phyloP scores from a whole-genome alignment of 164 flowering plant species.

The Kalanchoe fedtschenkoi region DNA sequence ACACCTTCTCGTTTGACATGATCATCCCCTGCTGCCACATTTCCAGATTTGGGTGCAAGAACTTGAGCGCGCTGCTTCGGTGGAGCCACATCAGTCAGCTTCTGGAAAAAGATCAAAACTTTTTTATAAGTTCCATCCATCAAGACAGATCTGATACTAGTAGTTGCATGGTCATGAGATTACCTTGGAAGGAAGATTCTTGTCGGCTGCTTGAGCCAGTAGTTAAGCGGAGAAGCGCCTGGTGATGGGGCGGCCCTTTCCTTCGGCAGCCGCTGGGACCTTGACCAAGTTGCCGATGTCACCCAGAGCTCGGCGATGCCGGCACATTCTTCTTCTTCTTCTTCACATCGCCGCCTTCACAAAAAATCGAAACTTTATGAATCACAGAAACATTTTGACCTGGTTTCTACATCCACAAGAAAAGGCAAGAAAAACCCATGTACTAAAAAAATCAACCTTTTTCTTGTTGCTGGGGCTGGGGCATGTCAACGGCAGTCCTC shows the following conservation, averaged over 20 bases:
- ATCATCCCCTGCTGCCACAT: slow-evolving; percentile 15
- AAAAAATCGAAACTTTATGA: not conserved
- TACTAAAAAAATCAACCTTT: too few species aligned
- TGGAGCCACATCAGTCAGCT: slow-evolving; percentile 12
- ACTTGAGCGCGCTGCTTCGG: too few species aligned
- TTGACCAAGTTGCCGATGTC: slow-evolving; percentile 36
- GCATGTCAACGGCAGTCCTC: too few species aligned
- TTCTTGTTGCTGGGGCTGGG: too few species aligned
- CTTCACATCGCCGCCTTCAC: slow-evolving; percentile 10
- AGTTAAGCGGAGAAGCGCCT: slow-evolving; percentile 11
- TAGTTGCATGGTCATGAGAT: slow-evolving; percentile 6
- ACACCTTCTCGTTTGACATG: slow-evolving; percentile 3
- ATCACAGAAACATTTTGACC: too few species aligned
- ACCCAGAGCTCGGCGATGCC: slow-evolving; percentile 24
- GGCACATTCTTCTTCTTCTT: slow-evolving; percentile 23
- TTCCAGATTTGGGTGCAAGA: slow-evolving; percentile 3
- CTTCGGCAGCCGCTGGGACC: slow-evolving; percentile 14
- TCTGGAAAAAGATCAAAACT: slow-evolving; percentile 10
- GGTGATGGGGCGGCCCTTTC: slow-evolving; percentile 18
- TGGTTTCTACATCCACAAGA: too few species aligned
- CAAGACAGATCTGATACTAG: too few species aligned
- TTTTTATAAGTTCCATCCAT: not conserved
- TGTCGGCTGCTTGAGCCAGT: slow-evolving; percentile 11
- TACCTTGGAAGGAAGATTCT: slow-evolving; percentile 13
- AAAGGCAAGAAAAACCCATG: too few species aligned